Evolutionary conservation across 1,139 yeast species (phyloP).

Genomic region (Lodderomyces margitis): DNA sequence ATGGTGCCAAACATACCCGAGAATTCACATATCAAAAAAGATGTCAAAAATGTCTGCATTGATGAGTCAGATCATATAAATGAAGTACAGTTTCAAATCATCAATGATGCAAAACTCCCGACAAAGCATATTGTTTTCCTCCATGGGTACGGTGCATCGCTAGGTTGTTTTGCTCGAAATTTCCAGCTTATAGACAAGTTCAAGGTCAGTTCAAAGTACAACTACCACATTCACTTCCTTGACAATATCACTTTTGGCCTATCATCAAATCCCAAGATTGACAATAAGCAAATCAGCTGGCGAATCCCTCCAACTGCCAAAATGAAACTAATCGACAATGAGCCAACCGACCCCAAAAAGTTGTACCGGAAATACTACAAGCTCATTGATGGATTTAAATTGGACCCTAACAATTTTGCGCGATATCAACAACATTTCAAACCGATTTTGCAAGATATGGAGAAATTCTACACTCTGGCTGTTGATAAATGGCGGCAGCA

Average conservation of each 20-base stretch:
- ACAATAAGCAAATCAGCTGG: constrained; percentile 18
- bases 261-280: constrained; percentile 60
- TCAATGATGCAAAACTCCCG: constrained; percentile 24
- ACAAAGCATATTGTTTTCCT: constrained; percentile 58
- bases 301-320: constrained; percentile 28
- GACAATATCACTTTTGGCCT: constrained; percentile 87
- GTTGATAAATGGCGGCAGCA: constrained; percentile 40
- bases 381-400: constrained; percentile 33
- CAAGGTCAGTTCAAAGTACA: constrained; percentile 33
- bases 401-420: constrained; percentile 27
- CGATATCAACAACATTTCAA: constrained; percentile 36
- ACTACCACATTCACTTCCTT: constrained; percentile 62
- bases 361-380: constrained; percentile 44
- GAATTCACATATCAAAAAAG: constrained; percentile 23
- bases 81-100: constrained; percentile 35
- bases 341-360: constrained; percentile 28
- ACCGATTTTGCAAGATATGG: constrained; percentile 42
- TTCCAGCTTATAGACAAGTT: constrained; percentile 48
- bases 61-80: constrained; percentile 30
- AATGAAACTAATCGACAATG: constrained; percentile 30
- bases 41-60: constrained; percentile 23
- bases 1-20: constrained; percentile 30
- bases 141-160: constrained; percentile 92
- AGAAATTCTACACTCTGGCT: constrained; percentile 35
- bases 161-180: constrained; percentile 81